Evolutionary conservation across 2,329 filamentous ascomycete genomes (phyloP).

Genomic region (Mariannaea sp.): DNA sequence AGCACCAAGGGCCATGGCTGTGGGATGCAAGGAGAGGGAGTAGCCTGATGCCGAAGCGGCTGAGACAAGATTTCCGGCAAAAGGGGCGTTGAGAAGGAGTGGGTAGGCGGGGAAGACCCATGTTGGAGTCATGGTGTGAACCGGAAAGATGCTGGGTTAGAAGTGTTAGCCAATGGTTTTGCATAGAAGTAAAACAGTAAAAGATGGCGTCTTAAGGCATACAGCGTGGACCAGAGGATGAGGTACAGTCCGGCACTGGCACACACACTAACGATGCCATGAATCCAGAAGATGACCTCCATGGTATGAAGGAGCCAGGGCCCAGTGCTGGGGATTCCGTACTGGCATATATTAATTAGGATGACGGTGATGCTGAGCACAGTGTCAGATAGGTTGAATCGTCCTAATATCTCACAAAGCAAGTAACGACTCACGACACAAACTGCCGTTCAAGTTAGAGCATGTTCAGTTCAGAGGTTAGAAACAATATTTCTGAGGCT

Average conservation of each 20-base stretch:
- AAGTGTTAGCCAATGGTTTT: not conserved
- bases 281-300: conserved; percentile 75
- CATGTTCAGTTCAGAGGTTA: conserved; percentile 10
- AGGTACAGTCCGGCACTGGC: conserved; percentile 75
- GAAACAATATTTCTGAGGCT: not conserved
- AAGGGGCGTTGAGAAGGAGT: conserved; percentile 74
- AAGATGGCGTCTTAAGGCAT: conserved; percentile 28
- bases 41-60: conserved; percentile 40
- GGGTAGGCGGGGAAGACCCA: conserved; percentile 91
- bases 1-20: conserved; percentile 55
- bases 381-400: not conserved
- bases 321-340: conserved; percentile 66
- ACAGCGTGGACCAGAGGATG: conserved; percentile 68
- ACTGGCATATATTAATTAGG: conserved; percentile 78
- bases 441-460: conserved; percentile 40
- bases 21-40: conserved; percentile 42
- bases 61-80: conserved; percentile 64
- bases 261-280: conserved; percentile 68
- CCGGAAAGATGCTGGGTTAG: conserved; percentile 58
- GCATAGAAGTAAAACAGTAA: not conserved
- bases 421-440: conserved; percentile 47
- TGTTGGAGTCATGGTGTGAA: conserved; percentile 83
- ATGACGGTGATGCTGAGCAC: conserved; percentile 69
- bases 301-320: conserved; percentile 65
- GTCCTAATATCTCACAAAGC: not conserved